Percentiles rank a stretch among this genome's conserved stretches.
Evolutionary conservation across 495 filamentous ascomycete species (phyloP).

Genomic region (Xylaria acuta): DNA sequence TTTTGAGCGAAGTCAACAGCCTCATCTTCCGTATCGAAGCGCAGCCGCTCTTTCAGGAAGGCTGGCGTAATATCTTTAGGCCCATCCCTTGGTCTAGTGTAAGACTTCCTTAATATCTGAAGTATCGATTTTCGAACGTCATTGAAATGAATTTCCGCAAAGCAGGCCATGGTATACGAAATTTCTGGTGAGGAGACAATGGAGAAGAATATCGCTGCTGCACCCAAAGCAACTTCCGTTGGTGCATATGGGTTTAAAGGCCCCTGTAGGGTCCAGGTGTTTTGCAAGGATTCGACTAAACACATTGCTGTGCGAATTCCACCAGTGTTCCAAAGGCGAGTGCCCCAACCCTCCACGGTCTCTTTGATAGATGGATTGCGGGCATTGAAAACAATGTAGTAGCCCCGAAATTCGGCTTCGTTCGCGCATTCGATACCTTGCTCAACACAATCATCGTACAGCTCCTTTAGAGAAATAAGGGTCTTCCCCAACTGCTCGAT

Average conservation of each 20-base stretch:
- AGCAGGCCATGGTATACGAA: slow-evolving; percentile 91
- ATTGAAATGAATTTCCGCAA: slow-evolving; percentile 90
- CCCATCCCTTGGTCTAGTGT: slow-evolving; percentile 67
- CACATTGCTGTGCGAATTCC: slow-evolving; percentile 52
- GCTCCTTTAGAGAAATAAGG: slow-evolving; percentile 83
- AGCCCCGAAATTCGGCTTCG: slow-evolving; percentile 89
- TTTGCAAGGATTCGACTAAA: slow-evolving; percentile 57
- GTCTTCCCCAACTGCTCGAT: slow-evolving; percentile 90
- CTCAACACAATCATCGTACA: slow-evolving; percentile 76
- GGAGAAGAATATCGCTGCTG: slow-evolving; percentile 76
- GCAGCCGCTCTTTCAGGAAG: slow-evolving; percentile 68
- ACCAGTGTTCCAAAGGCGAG: slow-evolving; percentile 71
- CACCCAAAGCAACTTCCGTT: slow-evolving; percentile 51
- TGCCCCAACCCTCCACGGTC: slow-evolving; percentile 77
- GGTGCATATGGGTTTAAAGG: slow-evolving; percentile 62
- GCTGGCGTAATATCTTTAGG: slow-evolving; percentile 77
- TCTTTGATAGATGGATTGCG: slow-evolving; percentile 77
- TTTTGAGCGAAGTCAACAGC: slow-evolving; percentile 71
- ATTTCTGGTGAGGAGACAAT: slow-evolving; percentile 71
- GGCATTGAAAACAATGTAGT: slow-evolving; percentile 84
- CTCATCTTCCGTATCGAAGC: slow-evolving; percentile 76
- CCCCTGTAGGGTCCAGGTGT: slow-evolving; percentile 67
- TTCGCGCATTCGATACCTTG: slow-evolving; percentile 62
- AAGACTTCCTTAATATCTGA: slow-evolving; percentile 66
- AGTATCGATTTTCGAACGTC: slow-evolving; percentile 78